Conservation (phyloP, 345 rosid species). For the Eucalyptus viminalis region DNA sequence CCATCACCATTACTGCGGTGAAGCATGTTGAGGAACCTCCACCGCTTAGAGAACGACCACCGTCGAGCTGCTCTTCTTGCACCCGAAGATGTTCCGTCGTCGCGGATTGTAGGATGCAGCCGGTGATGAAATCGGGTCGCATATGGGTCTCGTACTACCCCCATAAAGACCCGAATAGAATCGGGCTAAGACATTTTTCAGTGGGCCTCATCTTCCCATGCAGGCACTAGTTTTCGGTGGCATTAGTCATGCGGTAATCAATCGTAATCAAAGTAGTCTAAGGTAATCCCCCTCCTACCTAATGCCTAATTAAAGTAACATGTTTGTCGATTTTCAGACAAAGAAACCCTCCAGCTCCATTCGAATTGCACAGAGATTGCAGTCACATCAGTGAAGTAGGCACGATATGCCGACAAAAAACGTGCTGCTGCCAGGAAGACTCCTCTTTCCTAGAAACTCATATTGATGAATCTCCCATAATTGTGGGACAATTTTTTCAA, state of each 20-base stretch:
- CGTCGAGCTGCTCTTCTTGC: not conserved
- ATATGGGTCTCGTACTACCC: not conserved
- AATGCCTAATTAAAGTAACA: not conserved
- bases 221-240: not conserved
- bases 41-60: not conserved
- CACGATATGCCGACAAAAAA: not conserved
- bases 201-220: not conserved
- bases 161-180: not conserved
- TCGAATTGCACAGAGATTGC: not conserved
- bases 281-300: not conserved
- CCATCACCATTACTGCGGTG: not conserved
- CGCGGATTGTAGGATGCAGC: not conserved
- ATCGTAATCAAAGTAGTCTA: not conserved
- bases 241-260: not conserved
- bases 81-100: not conserved
- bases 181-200: not conserved
- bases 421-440: not conserved
- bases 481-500: not conserved
- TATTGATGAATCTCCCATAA: not conserved
- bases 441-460: not conserved
- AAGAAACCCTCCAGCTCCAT: not conserved
- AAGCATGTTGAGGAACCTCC: not conserved
- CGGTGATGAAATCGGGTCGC: not conserved
- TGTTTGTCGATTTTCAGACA: not conserved
- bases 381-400: not conserved